Conservation (phyloP, 1,284 basidiomycete genomes). For the Kwoniella shivajii region DNA sequence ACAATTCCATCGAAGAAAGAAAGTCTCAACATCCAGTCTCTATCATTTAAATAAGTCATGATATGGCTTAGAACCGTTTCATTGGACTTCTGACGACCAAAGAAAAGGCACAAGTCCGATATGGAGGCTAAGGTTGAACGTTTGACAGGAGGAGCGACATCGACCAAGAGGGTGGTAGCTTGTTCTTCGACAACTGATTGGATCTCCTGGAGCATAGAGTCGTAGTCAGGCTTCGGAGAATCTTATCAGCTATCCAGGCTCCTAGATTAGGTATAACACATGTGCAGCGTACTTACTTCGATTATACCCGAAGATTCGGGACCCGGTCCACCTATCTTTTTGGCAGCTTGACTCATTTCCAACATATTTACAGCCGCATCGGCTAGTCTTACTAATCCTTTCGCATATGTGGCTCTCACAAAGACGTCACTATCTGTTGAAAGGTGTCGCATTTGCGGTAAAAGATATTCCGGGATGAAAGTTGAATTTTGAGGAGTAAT, state of each 20-base stretch:
- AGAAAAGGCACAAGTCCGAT: constrained; percentile 85
- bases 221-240: constrained; percentile 70
- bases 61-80: constrained; percentile 95
- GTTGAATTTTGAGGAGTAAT: constrained; percentile 84
- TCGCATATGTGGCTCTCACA: constrained; percentile 87
- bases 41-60: constrained; percentile 97
- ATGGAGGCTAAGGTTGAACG: constrained; percentile 69
- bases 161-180: constrained; percentile 68
- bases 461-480: constrained; percentile 92
- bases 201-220: constrained; percentile 79
- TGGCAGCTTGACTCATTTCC: constrained; percentile 89
- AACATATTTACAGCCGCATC: constrained; percentile 71
- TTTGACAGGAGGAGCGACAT: constrained; percentile 60
- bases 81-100: constrained; percentile 89
- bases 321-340: constrained; percentile 61
- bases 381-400: constrained; percentile 80
- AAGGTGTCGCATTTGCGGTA: constrained; percentile 84
- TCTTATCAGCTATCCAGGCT: constrained; percentile 41
- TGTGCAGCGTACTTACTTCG: constrained; percentile 20
- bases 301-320: constrained; percentile 56
- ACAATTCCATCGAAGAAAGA: constrained; percentile 96
- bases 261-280: background rate
- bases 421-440: constrained; percentile 79
- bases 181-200: constrained; percentile 86
- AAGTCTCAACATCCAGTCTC: constrained; percentile 86